These are phyloP conservation scores for Lentinula sp. DNA, from an alignment of 768 basidiomycete species.

Conservation along the genomic window DNA sequence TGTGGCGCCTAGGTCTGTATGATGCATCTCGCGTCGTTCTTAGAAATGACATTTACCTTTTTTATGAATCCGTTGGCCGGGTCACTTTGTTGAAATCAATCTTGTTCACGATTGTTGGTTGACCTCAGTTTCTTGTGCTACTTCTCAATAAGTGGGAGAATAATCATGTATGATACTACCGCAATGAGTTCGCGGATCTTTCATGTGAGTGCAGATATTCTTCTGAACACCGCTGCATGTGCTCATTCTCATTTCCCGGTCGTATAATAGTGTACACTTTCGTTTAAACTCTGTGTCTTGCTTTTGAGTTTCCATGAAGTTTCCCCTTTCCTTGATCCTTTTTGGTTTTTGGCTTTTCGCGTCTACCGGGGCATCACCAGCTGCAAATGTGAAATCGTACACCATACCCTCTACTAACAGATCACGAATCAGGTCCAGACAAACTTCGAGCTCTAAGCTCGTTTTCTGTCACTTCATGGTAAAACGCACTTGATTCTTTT, in stretches of 20 bases:
- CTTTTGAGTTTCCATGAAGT: background rate
- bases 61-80: background rate
- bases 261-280: background rate
- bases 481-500: background rate
- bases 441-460: slow-evolving; percentile 7
- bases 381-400: background rate
- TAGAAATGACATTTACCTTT: background rate
- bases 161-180: background rate
- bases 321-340: background rate
- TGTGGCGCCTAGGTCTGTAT: too few species aligned
- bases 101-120: background rate
- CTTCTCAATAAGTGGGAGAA: background rate
- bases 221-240: background rate
- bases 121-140: background rate
- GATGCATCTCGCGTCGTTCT: background rate
- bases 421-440: background rate
- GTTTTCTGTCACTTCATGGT: slow-evolving; percentile 14
- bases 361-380: background rate
- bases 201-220: background rate
- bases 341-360: background rate
- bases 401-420: background rate
- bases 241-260: background rate
- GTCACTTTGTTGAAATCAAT: background rate
- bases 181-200: background rate
- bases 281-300: too few species aligned